Conservation (phyloP, 306 rosid species). For the Oxytropis ochrocephala region DNA sequence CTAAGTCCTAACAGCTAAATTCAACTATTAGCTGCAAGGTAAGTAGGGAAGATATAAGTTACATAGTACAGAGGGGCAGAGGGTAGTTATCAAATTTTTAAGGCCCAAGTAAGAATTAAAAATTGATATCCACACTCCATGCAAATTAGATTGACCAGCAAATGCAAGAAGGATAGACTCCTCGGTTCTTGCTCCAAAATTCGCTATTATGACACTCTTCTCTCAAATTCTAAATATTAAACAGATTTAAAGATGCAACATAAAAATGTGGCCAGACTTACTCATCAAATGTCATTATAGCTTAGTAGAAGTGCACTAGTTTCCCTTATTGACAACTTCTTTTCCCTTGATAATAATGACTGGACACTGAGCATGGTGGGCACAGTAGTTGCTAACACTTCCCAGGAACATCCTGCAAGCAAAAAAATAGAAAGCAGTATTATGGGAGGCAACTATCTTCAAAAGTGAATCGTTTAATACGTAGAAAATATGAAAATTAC, state of each 20-base stretch:
- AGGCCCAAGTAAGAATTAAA: background rate
- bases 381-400: slow-evolving; percentile 86
- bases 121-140: background rate
- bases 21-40: slow-evolving; percentile 10
- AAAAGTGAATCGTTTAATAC: background rate
- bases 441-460: background rate
- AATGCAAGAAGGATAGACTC: background rate
- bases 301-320: slow-evolving; percentile 29
- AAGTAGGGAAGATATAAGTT: background rate
- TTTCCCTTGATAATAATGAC: slow-evolving; percentile 64
- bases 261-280: slow-evolving; percentile 13
- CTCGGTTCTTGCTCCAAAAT: background rate
- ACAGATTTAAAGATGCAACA: background rate
- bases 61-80: background rate
- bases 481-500: background rate
- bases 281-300: slow-evolving; percentile 1
- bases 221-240: background rate
- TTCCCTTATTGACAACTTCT: slow-evolving; percentile 20
- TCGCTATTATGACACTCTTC: background rate
- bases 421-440: background rate
- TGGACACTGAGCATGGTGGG: slow-evolving; percentile 67
- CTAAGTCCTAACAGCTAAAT: background rate
- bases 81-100: background rate
- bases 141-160: background rate
- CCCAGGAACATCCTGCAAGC: slow-evolving; percentile 82